phyloP scores from a whole-genome alignment of 805 yeast genomes.

The Monosporozyma aerobia region DNA sequence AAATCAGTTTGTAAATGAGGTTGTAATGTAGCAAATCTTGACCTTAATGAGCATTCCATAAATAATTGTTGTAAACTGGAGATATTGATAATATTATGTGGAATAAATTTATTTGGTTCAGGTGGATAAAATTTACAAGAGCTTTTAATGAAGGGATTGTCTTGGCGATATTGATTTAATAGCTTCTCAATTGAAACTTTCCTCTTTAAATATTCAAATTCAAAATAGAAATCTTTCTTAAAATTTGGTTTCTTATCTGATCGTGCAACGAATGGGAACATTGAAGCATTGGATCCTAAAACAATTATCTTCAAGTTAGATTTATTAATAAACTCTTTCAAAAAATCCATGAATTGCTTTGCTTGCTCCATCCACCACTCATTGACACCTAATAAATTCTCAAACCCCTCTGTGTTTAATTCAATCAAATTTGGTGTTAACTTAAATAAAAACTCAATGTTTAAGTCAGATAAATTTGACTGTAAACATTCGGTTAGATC shows the following conservation, averaged over 20 bases:
- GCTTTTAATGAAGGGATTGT: not conserved
- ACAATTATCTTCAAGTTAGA: slow-evolving; percentile 31
- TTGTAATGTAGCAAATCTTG: slow-evolving; percentile 27
- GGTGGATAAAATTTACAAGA: slow-evolving; percentile 9
- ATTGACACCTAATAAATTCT: slow-evolving; percentile 19
- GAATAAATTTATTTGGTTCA: slow-evolving; percentile 10
- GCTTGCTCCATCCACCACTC: slow-evolving; percentile 40
- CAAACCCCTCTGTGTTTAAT: slow-evolving; percentile 4
- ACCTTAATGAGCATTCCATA: slow-evolving; percentile 10
- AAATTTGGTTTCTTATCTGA: not conserved
- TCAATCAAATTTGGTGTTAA: slow-evolving; percentile 31
- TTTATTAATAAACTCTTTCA: slow-evolving; percentile 22
- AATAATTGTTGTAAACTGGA: slow-evolving; percentile 17
- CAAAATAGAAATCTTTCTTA: slow-evolving; percentile 34
- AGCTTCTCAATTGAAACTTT: slow-evolving; percentile 6
- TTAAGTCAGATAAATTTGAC: slow-evolving; percentile 24
- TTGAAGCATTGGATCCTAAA: slow-evolving; percentile 22
- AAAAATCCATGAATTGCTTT: slow-evolving; percentile 27
- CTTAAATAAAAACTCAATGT: slow-evolving; percentile 35
- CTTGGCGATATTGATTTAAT: not conserved
- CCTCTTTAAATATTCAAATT: slow-evolving; percentile 32
- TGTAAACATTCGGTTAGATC: slow-evolving; percentile 34
- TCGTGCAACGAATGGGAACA: not conserved
- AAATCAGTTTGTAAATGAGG: slow-evolving; percentile 27
- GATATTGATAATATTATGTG: slow-evolving; percentile 6